Base-by-base conservation (phyloP, 2,329 filamentous ascomycete genomes). In the Calonectria pauciramosa region DNA sequence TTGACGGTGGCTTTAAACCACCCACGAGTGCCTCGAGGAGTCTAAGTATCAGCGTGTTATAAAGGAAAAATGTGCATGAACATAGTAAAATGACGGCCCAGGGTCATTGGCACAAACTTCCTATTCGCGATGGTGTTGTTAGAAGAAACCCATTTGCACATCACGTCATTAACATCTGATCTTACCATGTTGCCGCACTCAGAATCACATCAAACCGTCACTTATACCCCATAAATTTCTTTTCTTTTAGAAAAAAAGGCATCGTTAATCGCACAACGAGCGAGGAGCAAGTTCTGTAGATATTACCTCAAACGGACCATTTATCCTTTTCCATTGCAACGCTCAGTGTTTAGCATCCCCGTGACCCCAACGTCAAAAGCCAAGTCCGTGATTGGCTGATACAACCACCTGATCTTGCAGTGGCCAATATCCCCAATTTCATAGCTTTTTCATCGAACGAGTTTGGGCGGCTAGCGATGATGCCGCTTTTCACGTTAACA, bases 351-450 rank as follows among this genome's bases (percentile, higher is more conserved):
- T 75, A 60, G 54, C 36, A 72, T 78, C 56, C 79, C 75, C 79
- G 80, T 80, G 79, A 80, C 56, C 79, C 76, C 74, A 73, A 70
- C 67, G 76, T 77, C 75, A 56, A 68, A 75, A 75, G 77, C 73
- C 60, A 66, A 70, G 56, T 65, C 70, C 41, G 75, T 76, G 74
- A 77, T 79, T 72, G 74, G 75, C 74, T 78, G 73, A 79, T 67
- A 74, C 68, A 75, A 65, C 64, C 59, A 32, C 52, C 54, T 63
- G 56, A 63, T 63, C 34, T 63, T 26, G 32, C 56, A 63, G 56
- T 63, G 36, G 56, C 56, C 56, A 63, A 63, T 63, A 63, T 63
- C 56, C 56, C 56, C 56, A 63, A 63, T 63, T 63, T 60, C 36
- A 63, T 63, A 63, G 56, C 56, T 63, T 63, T 63, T 41, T 38